Evolutionary conservation across 257 asterid genomes (phyloP).

Genomic region (Solanum sejunctum): DNA sequence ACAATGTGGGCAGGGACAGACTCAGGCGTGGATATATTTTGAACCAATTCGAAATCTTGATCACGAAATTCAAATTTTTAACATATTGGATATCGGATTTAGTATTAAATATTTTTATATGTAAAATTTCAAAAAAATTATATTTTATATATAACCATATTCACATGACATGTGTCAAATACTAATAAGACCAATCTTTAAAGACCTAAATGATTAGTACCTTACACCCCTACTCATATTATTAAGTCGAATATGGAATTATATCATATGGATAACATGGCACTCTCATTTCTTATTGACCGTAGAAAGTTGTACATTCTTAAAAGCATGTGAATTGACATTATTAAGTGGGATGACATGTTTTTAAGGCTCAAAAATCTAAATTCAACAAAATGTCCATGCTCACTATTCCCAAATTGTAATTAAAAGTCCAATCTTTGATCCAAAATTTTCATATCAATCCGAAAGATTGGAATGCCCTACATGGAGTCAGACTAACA

Average conservation of each 20-base stretch:
- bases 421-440: no score
- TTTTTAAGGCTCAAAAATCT: not conserved
- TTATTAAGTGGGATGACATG: not conserved
- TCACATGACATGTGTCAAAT: not conserved
- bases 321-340: not conserved
- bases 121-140: not conserved
- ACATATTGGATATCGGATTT: not conserved
- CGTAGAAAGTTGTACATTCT: not conserved
- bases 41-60: not conserved
- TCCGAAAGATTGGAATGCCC: not conserved
- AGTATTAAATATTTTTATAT: not conserved
- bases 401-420: not conserved
- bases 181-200: not conserved
- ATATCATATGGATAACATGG: rapidly evolving
- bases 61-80: not conserved
- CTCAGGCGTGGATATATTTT: not conserved
- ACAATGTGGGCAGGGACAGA: not conserved
- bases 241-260: not conserved
- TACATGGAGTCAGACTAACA: not conserved
- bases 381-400: not conserved
- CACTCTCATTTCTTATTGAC: not conserved
- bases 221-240: not conserved
- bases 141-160: not conserved
- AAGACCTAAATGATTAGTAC: not conserved
- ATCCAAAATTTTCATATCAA: not conserved